Evolutionary conservation across 345 rosid species (phyloP), one percentile per base, ranked within the genome.

Genomic region (Eucalyptus viminalis): DNA sequence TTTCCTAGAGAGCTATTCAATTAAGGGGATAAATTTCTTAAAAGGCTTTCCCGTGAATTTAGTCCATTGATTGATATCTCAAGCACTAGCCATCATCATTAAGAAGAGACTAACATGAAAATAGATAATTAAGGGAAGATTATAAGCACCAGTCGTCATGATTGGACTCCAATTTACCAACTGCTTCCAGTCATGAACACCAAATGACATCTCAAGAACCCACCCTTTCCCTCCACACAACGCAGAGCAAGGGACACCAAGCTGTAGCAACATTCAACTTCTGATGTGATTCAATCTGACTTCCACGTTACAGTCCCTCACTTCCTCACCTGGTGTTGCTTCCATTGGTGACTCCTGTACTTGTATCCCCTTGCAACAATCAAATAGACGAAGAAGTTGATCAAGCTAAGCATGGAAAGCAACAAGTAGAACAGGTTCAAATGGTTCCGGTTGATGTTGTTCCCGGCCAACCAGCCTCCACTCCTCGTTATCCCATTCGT

Each of bases 381-480:
- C 87, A 86, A 86, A 5, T 86, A 86, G 87, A 86, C 31, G 40
- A 5, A 51, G 47, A 87, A 51, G 56, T 87, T 87, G 44, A 93
- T 92, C 45, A 87, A 25, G 29, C 92, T 91, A 15, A 90, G 31
- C 47, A 43, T 90, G 17, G 93, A 43, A 15, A 91, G 88, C 90
- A 92, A 31, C 93, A 89, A 90, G 86, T 91, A 86, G 87, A 49
- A 86, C 87, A 89, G 88, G 87, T 91, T 90, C 86, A 92, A 86
- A 34, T 91, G 88, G 88, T 91, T 91, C 87, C 90, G 88, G 65
- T 92, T 88, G 24, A 91, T 12, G 87, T 92, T 92, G 72, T 88
- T n/a, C 9, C 60, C 87, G 14, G 72, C 92, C 91, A 96, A 86
- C 93, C 97, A 49, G 92, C 87, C 34, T 86, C 91, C 80, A 19